Base-by-base conservation (phyloP, 768 basidiomycete genomes). In the Auricularia heimuer region DNA sequence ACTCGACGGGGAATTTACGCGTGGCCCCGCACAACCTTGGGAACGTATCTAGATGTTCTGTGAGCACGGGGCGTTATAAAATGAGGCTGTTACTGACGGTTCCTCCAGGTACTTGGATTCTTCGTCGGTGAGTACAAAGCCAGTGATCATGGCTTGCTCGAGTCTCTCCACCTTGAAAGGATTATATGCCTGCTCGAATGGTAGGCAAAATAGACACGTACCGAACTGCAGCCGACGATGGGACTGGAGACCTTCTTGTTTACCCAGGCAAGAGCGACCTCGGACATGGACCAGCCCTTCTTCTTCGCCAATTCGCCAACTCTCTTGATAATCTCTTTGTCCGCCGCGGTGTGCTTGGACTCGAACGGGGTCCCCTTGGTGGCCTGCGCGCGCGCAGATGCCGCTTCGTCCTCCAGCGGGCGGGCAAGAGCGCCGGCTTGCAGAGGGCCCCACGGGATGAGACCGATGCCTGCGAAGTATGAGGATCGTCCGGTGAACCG, bases 391-490 rank as follows among this genome's bases (percentile, higher is more conserved):
- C 77, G 70, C 0, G 62, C 47, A 0, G 61, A 65, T 0, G 78
- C 71, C 45, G 71, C 71, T 12, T 45, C 61, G 1, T 65, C 66
- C 2, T 70, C 73, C 0, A 76, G 2, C 0, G 79, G 80, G 2
- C 79, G 76, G 0, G 78, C 74, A 4, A 82, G 77, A 35, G 69
- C 44, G 3, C 81, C 82, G 4, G 65, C 66, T 29, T 72, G 69
- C 16, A 85, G 75, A 1, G 83, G 81, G 0, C 76, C 71, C 78
- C 81, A 84, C 0, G 83, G 81, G 37, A 86, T 82, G 34, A 80
- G 70, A 0, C 82, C 82, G 37, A 85, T 81, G 33, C 83, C 83
- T 34, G 79, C 77, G 4, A 1, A 51, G 18, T 10, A 4, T 51
- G 11, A 60, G 29, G 4, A 7, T 29, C 56, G 4, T 10, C 56